These are phyloP conservation scores for Oryza glumipatula DNA, from an alignment of 176 grass and related monocot species.

Conservation along the genomic window DNA sequence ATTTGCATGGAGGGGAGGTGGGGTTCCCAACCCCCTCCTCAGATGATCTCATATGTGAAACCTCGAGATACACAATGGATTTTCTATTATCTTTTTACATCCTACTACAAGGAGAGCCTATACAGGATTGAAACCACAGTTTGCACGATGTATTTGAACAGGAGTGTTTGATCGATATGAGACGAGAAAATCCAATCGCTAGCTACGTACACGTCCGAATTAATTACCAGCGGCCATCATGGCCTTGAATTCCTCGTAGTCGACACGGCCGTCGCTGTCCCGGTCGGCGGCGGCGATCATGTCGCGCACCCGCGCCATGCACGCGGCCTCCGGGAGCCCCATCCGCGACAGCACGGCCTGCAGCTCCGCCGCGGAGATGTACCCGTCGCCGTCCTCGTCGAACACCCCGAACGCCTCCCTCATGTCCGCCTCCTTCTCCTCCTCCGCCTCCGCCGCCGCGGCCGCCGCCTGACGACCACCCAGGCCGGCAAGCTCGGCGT, in stretches of 20 bases:
- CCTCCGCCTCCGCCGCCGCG: background rate
- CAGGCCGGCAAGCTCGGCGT: slow-evolving; percentile 16
- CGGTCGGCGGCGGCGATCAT: slow-evolving; percentile 46
- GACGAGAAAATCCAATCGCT: background rate
- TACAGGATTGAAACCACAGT: background rate
- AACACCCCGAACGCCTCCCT: slow-evolving; percentile 38
- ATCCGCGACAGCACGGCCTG: slow-evolving; percentile 40
- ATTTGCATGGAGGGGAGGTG: no score
- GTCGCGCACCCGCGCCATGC: slow-evolving; percentile 39
- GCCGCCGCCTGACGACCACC: no score
- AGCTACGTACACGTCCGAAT: background rate
- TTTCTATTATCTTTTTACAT: background rate
- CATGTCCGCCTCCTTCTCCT: background rate
- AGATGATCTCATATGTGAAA: no score
- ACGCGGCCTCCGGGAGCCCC: slow-evolving; percentile 39
- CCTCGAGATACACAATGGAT: no score
- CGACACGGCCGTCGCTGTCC: slow-evolving; percentile 36
- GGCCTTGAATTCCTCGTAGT: slow-evolving; percentile 41
- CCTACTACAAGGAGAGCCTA: background rate
- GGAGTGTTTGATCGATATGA: background rate
- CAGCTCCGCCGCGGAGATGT: slow-evolving; percentile 46
- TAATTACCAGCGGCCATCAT: slow-evolving; percentile 42
- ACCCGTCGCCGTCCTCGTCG: slow-evolving; percentile 48
- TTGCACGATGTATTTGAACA: background rate
- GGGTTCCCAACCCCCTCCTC: no score